A percentile compares a stretch with the other conserved stretches of the same genome.
Conservation (phyloP, 345 rosid species). For the Turritis glabra region DNA sequence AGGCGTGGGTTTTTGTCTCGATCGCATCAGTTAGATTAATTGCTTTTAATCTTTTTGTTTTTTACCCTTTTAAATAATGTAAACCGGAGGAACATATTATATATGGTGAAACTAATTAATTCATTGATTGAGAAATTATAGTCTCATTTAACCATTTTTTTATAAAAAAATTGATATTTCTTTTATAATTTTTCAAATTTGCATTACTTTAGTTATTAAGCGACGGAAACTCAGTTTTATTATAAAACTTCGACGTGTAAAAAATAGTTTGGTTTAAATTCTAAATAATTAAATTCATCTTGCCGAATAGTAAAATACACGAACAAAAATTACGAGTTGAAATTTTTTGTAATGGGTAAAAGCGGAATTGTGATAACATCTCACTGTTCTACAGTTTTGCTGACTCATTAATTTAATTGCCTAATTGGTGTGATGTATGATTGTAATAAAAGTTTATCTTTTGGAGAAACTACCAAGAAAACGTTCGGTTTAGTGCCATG, state of each 20-base stretch:
- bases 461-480: constrained; percentile 15
- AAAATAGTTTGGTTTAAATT: background rate
- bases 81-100: background rate
- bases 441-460: constrained; percentile 7
- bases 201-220: background rate
- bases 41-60: background rate
- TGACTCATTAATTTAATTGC: background rate
- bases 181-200: background rate
- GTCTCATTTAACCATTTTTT: too few relatives aligned
- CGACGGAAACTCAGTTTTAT: background rate
- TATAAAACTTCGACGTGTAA: background rate
- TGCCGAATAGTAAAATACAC: background rate
- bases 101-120: background rate
- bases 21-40: constrained; percentile 34
- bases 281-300: background rate
- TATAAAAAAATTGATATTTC: too few relatives aligned
- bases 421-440: constrained; percentile 8
- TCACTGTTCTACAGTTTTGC: too few relatives aligned
- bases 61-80: background rate
- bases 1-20: constrained; percentile 40
- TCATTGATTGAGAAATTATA: background rate
- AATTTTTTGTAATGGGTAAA: too few relatives aligned
- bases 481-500: constrained; percentile 11
- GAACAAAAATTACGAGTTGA: too few relatives aligned
- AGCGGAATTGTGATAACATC: too few relatives aligned